Conservation (phyloP, 306 rosid genomes). For the Argentina anserina region DNA sequence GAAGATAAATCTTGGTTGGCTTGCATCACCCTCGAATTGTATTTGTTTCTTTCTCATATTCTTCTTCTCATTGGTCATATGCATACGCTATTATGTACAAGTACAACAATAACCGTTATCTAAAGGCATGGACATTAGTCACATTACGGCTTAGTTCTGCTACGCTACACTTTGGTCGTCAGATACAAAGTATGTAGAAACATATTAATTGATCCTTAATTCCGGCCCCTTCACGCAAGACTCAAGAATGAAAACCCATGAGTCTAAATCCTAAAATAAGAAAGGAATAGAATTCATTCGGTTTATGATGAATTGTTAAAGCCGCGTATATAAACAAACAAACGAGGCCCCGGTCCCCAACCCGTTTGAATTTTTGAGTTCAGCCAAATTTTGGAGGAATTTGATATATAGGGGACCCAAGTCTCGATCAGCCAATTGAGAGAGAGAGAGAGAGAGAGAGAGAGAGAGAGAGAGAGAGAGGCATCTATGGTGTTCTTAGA, state of each 20-base stretch:
- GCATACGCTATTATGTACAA: not conserved
- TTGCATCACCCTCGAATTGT: too few relatives aligned
- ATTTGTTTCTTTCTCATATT: too few relatives aligned
- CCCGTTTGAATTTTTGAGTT: conserved; percentile 58
- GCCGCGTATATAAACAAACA: conserved; percentile 16
- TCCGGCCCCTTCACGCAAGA: not conserved
- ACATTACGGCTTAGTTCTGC: not conserved
- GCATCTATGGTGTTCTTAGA: conserved; percentile 5
- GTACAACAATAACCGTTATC: not conserved
- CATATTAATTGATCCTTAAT: not conserved
- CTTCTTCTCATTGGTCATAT: not conserved
- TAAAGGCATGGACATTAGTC: not conserved
- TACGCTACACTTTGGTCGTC: not conserved
- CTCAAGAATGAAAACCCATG: not conserved
- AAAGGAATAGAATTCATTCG: not conserved
- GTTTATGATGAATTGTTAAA: not conserved
- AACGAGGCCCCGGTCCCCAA: conserved; percentile 53
- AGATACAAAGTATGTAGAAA: not conserved
- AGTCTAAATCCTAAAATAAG: not conserved
- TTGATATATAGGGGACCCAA: conserved; percentile 50
- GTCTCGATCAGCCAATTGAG: conserved; percentile 1
- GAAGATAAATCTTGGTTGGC: too few relatives aligned
- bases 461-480: not conserved
- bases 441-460: conserved; percentile 5
- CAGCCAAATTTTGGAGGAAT: conserved; percentile 50